A percentile compares a stretch with the other conserved stretches of the same genome.
Conservation (phyloP, 352 stramenopile species). For the Aphanomyces invadans region DNA sequence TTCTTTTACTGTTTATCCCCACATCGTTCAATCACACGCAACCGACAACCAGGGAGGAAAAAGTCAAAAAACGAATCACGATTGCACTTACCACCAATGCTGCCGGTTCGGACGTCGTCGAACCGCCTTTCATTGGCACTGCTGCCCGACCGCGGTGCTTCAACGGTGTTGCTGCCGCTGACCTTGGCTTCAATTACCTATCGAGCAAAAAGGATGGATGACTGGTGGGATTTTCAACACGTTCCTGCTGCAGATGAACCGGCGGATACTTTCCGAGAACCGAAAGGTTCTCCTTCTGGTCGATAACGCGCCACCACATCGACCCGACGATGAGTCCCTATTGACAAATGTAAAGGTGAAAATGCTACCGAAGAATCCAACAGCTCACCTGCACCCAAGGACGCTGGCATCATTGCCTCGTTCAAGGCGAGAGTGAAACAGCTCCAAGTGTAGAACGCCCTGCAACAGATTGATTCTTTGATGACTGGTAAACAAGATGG, state of each 20-base stretch:
- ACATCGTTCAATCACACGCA: neutral
- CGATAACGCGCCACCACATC: neutral
- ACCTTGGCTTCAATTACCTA: conserved; percentile 3
- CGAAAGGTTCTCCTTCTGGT: too few species aligned
- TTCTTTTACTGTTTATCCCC: conserved; percentile 17
- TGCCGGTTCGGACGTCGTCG: neutral
- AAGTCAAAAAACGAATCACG: conserved; percentile 13
- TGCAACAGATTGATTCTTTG: neutral
- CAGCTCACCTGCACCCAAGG: neutral
- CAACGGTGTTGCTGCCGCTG: neutral
- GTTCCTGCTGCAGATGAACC: too few species aligned
- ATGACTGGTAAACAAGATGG: neutral
- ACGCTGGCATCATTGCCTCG: neutral
- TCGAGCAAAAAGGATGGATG: neutral
- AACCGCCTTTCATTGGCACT: conserved; percentile 2
- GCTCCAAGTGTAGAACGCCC: neutral
- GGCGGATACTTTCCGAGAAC: too few species aligned
- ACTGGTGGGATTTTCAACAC: too few species aligned
- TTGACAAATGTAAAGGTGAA: neutral
- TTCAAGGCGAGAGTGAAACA: conserved; percentile 6
- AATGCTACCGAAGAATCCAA: neutral
- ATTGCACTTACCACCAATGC: neutral
- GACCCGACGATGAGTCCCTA: neutral
- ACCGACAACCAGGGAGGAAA: neutral
- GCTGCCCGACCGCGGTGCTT: neutral